Base-by-base conservation (phyloP, 495 filamentous ascomycete genomes). In the Penicillium crystallinum region DNA sequence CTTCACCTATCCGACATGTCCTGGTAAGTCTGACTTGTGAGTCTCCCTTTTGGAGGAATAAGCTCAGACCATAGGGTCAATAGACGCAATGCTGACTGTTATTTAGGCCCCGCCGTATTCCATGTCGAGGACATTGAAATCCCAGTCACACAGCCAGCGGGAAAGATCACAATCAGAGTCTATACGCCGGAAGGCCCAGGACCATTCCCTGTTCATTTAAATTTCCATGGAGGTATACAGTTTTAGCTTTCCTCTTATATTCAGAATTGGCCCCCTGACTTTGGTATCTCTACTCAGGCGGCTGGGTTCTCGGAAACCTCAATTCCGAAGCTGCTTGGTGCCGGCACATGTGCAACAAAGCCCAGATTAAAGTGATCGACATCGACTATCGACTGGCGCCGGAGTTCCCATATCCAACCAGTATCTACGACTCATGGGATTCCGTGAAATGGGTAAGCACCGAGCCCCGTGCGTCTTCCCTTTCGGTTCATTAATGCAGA, bases 291-390 rank as follows among this genome's bases (percentile, higher is more conserved):
- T 4, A 0, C 11, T 38, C 5, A 49, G 74, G 73, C 6, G 75
- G 75, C 0, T 78, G 73, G 54, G 75, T 73, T 0, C 49, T 76
- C 14, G 75, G 75, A 2, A 69, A 73, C 35, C 53, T 78, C 22
- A 49, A 51, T 2, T 60, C 67, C 2, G 75, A 78, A 39, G 62
- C 63, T 0, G 53, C 64, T 18, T 56, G 74, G 14, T 78, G 75
- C 51, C 55, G 69, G 15, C 69, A 59, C 41, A 73, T 77, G 63
- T 68, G 73, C 14, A 67, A 71, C 18, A 70, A 70, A 3, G 67
- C 72, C 4, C 61, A 65, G 3, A 57, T 71, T 27, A 69, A 66
- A 8, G 68, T 77, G 8, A 67, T 78, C 14, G 75, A 78, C 40
- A 59, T 70, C 10, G 63, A 60, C 19, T 67, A 71, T 49, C 63